Percentiles rank a stretch among this genome's conserved stretches.
Conservation (phyloP, 108 stramenopile genomes). For the Mayamaea pseudoterrestris region DNA sequence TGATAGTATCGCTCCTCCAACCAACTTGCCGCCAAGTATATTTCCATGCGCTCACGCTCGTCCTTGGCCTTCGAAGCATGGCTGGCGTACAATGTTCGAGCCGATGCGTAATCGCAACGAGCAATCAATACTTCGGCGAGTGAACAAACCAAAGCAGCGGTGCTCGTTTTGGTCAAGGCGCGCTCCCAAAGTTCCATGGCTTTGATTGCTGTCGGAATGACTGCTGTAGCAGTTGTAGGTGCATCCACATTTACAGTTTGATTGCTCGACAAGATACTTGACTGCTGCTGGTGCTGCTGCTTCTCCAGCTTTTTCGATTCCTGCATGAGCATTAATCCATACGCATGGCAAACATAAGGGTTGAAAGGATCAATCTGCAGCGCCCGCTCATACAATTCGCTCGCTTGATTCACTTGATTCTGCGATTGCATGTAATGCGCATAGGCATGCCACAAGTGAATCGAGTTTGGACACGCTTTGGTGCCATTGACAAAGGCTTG, state of each 20-base stretch:
- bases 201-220: too few species aligned
- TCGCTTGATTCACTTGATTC: conserved; percentile 29
- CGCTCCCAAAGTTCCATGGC: conserved; percentile 39
- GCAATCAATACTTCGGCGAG: conserved; percentile 44
- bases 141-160: conserved; percentile 73
- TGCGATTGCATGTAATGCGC: conserved; percentile 57
- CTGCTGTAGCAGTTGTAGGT: too few species aligned
- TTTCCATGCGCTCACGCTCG: conserved; percentile 54
- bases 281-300: neutral
- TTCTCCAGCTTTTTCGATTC: conserved; percentile 6
- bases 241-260: too few species aligned
- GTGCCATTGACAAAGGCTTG: conserved; percentile 49
- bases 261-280: too few species aligned
- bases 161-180: conserved; percentile 32
- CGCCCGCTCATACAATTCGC: conserved; percentile 45
- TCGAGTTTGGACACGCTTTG: conserved; percentile 34
- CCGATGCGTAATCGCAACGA: conserved; percentile 13
- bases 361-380: conserved; percentile 48
- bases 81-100: conserved; percentile 36
- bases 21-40: conserved; percentile 58
- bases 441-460: conserved; percentile 74
- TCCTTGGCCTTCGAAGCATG: conserved; percentile 22
- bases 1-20: conserved; percentile 60
- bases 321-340: conserved; percentile 48
- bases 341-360: conserved; percentile 74